Evolutionary conservation across 495 filamentous ascomycete species (phyloP), one percentile per base, ranked within the genome.

Genomic region (Bombardia bombarda): DNA sequence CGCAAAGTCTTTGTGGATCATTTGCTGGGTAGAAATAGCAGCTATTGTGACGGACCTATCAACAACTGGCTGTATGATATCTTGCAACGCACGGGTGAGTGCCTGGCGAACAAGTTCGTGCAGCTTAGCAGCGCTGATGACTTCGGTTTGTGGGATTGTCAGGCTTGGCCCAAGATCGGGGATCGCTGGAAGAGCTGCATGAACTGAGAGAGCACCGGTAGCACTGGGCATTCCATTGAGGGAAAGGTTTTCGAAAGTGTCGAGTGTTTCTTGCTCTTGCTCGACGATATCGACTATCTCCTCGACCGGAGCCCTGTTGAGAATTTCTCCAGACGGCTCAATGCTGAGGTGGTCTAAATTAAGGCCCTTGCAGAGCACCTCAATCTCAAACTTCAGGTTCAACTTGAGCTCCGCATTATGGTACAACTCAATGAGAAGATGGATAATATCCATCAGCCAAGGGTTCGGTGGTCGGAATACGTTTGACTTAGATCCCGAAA

Each of bases 31-130:
- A 4, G 90, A 90, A 30, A 99, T 97, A 6, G 90, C 88, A 25
- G 92, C 92, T 60, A 98, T 97, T 0, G 93, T 95, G 16, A 98
- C 89, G 13, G 92, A 98, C 19, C 92, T 79, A 57, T 98, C 92
- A 12, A 98, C 93, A 7, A 98, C 92, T 5, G 92, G 92, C 24
- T 86, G 85, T 47, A 97, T 95, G 50, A 98, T 98, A 52, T 97
- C 93, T 25, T 84, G 78, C 41, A 97, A 80, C 8, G 92, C 89
- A 38, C 85, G 82, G 36, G 86, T 87, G 28, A 94, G 83, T 7
- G 92, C 87, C 32, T 71, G 77, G 35, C 83, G 76, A 21, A 94
- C 82, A 55, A 97, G 92, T 45, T 86, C 79, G 45, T 87, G 80
- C 28, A 97, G 70, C 45, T 80, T 72, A 35, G 67, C 73, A 39